Evolutionary conservation across 768 basidiomycete species (phyloP).

Genomic region (Rhizopogon vinicolor): DNA sequence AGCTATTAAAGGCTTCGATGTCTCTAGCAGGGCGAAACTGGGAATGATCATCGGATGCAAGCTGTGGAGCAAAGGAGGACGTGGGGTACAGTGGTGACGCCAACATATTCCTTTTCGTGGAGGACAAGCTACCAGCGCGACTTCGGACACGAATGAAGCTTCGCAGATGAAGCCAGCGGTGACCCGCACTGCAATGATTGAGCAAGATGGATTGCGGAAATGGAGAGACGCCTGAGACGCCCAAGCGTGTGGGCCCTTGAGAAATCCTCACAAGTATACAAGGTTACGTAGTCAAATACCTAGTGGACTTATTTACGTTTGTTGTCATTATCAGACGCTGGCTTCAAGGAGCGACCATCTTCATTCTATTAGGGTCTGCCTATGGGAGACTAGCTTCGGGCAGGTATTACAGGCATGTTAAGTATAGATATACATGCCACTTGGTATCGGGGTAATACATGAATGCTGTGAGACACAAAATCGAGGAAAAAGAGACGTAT

Average conservation of each 20-base stretch:
- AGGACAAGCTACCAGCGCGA: constrained; percentile 2
- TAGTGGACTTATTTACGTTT: constrained; percentile 20
- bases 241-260: background rate
- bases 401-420: background rate
- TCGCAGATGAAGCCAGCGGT: constrained; percentile 5
- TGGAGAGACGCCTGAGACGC: constrained; percentile 7
- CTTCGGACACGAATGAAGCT: constrained; percentile 1
- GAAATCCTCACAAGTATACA: background rate
- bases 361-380: too few relatives aligned
- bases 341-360: too few relatives aligned
- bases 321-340: constrained; percentile 8
- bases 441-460: constrained; percentile 1
- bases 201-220: constrained; percentile 9
- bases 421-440: background rate
- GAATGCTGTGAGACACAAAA: background rate
- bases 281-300: background rate
- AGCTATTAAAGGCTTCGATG: constrained; percentile 68
- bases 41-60: constrained; percentile 44
- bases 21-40: constrained; percentile 68
- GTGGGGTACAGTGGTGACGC: constrained; percentile 59
- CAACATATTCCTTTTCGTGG: constrained; percentile 46
- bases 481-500: background rate
- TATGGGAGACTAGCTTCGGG: background rate
- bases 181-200: constrained; percentile 4
- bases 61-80: constrained; percentile 46